A percentile compares a stretch with the other conserved stretches of the same genome.
Evolutionary conservation across 305 asterid genomes (phyloP).

Genomic region (Fraxinus baroniana): DNA sequence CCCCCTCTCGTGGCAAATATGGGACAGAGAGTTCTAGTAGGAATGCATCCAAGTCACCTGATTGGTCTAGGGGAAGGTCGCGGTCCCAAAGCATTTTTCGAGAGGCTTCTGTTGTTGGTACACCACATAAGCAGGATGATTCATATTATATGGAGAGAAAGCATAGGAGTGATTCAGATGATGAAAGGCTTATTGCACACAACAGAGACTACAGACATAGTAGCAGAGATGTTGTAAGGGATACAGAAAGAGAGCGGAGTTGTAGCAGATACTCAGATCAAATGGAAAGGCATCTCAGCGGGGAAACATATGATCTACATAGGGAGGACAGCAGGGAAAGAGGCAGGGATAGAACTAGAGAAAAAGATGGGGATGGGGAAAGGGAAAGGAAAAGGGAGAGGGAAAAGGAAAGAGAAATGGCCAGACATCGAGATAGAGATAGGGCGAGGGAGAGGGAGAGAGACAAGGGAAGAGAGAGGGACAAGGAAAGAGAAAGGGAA

Average conservation of each 20-base stretch:
- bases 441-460: conserved; percentile 27
- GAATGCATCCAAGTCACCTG: conserved; percentile 56
- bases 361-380: conserved; percentile 29
- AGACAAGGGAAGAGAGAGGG: conserved; percentile 30
- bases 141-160: conserved; percentile 33
- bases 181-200: conserved; percentile 40
- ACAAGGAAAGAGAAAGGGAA: conserved; percentile 37
- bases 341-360: conserved; percentile 29
- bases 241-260: conserved; percentile 59
- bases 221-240: conserved; percentile 52
- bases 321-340: conserved; percentile 61
- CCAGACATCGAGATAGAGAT: conserved; percentile 25
- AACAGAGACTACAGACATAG: conserved; percentile 38
- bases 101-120: conserved; percentile 41
- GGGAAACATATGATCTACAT: conserved; percentile 43
- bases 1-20: conserved; percentile 39
- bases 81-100: conserved; percentile 54
- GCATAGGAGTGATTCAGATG: conserved; percentile 46
- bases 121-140: conserved; percentile 30
- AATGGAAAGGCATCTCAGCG: conserved; percentile 42
- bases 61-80: conserved; percentile 58
- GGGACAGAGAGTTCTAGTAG: conserved; percentile 36
- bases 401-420: conserved; percentile 42
- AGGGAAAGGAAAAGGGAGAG: conserved; percentile 43
- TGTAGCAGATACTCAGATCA: conserved; percentile 51